These are phyloP conservation scores for Citrus sinensis DNA, from an alignment of 345 rosid genomes.

Conservation along the genomic window DNA sequence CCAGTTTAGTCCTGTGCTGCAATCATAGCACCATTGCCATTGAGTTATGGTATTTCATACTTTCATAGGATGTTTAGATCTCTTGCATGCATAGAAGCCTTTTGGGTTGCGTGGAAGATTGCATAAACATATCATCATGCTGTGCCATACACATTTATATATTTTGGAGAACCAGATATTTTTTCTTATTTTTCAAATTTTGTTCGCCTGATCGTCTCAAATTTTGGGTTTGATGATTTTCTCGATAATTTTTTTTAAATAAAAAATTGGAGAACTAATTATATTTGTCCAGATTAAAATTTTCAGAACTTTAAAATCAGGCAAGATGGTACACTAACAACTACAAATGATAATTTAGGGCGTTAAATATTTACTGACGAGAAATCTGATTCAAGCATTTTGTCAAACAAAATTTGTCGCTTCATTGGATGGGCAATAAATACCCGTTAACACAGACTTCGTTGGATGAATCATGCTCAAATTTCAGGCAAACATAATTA, in stretches of 20 bases:
- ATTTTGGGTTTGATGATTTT: background rate
- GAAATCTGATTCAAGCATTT: background rate
- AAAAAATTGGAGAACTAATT: background rate
- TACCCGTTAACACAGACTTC: background rate
- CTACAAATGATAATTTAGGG: background rate
- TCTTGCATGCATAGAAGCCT: background rate
- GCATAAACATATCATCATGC: background rate
- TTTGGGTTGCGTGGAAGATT: background rate
- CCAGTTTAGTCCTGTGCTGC: background rate
- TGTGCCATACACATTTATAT: background rate
- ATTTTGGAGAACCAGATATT: background rate
- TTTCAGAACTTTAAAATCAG: background rate
- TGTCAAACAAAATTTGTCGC: background rate
- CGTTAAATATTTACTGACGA: background rate
- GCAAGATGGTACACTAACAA: background rate
- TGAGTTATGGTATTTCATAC: background rate
- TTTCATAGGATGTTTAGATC: background rate
- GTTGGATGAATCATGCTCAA: background rate
- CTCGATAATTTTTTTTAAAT: background rate
- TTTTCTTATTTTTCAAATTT: background rate
- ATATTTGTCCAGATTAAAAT: background rate
- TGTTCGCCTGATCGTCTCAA: background rate
- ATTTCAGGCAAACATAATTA: too few species aligned
- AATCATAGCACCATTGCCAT: background rate
- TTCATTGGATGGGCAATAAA: background rate